These are phyloP conservation scores for Onygenales sp. DNA, from an alignment of 2,329 filamentous ascomycete species.

Conservation along the genomic window DNA sequence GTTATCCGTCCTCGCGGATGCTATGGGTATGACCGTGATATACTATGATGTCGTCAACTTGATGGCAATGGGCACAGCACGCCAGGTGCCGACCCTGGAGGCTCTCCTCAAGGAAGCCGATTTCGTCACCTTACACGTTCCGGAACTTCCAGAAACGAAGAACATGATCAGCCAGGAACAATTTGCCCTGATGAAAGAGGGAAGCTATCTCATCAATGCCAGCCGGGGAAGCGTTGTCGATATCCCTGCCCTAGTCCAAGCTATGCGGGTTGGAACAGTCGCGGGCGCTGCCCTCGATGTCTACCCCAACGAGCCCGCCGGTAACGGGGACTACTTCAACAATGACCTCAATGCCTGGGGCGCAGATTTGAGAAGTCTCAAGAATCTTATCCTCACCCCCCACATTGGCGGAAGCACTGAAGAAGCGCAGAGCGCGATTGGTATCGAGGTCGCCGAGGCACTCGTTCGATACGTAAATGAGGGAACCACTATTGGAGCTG, in stretches of 20 bases:
- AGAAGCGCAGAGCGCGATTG: conserved; percentile 93
- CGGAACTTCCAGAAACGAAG: conserved; percentile 84
- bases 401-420: conserved; percentile 98
- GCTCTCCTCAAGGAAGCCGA: conserved; percentile 70
- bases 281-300: conserved; percentile 95
- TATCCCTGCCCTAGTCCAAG: conserved; percentile 81
- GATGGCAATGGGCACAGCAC: conserved; percentile 85
- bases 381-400: conserved; percentile 89
- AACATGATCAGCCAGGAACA: conserved; percentile 78
- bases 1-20: conserved; percentile 86
- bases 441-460: conserved; percentile 80
- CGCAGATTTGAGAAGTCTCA: conserved; percentile 72
- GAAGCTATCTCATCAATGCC: conserved; percentile 92
- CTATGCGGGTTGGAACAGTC: conserved; percentile 75
- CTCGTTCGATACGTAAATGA: conserved; percentile 93
- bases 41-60: conserved; percentile 93
- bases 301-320: conserved; percentile 85
- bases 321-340: conserved; percentile 93
- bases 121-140: conserved; percentile 91
- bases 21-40: conserved; percentile 96
- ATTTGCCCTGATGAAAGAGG: conserved; percentile 81
- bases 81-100: conserved; percentile 69
- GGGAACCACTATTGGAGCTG: conserved; percentile 79
- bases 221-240: conserved; percentile 90
- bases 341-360: conserved; percentile 73